Percentiles rank a stretch among this genome's conserved stretches.
Conservation (phyloP, 2,329 filamentous ascomycete genomes). For the Colletotrichum tofieldiae region DNA sequence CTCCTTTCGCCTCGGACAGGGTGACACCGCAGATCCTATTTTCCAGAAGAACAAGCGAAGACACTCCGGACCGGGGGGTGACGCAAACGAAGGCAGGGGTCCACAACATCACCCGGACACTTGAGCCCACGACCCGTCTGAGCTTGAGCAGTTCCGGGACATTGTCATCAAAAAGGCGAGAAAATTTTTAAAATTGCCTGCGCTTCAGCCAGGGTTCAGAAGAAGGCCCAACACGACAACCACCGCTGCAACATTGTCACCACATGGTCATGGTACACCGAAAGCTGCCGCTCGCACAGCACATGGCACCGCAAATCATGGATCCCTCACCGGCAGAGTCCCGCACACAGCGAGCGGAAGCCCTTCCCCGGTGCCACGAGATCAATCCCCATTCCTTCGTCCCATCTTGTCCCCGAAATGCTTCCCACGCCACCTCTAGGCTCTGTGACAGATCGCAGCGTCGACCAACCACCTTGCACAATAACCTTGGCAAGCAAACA, state of each 20-base stretch:
- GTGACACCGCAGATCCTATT: slow-evolving; percentile 43
- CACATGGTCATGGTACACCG: neutral
- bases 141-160: slow-evolving; percentile 36
- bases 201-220: slow-evolving; percentile 12
- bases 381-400: slow-evolving; percentile 32
- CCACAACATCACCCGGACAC: slow-evolving; percentile 11
- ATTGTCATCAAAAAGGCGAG: slow-evolving; percentile 37
- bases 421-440: slow-evolving; percentile 21
- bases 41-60: slow-evolving; percentile 43
- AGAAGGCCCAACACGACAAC: slow-evolving; percentile 5
- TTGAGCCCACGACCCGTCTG: slow-evolving; percentile 6
- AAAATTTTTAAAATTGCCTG: slow-evolving; percentile 40
- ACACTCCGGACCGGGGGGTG: slow-evolving; percentile 31
- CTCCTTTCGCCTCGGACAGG: slow-evolving; percentile 32
- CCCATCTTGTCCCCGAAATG: slow-evolving; percentile 32
- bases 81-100: slow-evolving; percentile 34
- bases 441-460: slow-evolving; percentile 28
- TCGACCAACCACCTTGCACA: slow-evolving; percentile 19
- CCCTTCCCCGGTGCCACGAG: slow-evolving; percentile 43
- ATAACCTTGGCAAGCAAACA: neutral
- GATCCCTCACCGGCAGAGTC: slow-evolving; percentile 5
- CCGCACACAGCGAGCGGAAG: slow-evolving; percentile 34
- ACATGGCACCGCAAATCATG: neutral
- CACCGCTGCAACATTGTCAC: slow-evolving; percentile 14
- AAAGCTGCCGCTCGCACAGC: neutral